Evolutionary conservation across 148 eudicot genomes (phyloP).

Genomic region (Rhododendron mucronatum): DNA sequence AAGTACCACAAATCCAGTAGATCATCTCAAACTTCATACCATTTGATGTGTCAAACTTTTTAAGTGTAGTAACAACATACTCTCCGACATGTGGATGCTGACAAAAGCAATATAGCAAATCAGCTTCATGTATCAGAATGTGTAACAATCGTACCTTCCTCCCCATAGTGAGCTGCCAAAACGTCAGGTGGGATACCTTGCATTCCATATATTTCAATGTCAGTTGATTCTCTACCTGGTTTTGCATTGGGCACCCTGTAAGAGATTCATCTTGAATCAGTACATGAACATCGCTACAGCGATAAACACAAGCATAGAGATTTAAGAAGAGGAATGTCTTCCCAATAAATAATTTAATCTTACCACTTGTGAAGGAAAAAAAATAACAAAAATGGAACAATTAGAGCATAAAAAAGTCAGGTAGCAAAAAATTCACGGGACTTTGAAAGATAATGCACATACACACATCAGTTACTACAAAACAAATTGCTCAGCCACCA

Average conservation of each 20-base stretch:
- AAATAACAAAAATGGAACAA: not conserved
- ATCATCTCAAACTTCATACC: not conserved
- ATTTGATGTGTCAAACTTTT: not conserved
- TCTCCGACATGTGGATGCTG: not conserved
- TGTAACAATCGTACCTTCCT: constrained; percentile 39
- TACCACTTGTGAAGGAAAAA: not conserved
- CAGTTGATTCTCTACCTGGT: constrained; percentile 82
- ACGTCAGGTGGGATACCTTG: constrained; percentile 86
- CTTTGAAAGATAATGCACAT: not conserved
- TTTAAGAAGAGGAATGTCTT: not conserved
- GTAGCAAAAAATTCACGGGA: not conserved
- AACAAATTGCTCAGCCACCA: not conserved
- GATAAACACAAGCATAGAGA: not conserved
- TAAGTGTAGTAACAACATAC: not conserved
- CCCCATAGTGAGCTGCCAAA: constrained; percentile 85
- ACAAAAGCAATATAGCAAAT: not conserved
- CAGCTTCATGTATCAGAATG: not conserved
- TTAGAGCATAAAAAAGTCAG: not conserved
- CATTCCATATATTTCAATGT: constrained; percentile 96
- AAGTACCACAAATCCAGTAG: not conserved
- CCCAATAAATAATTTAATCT: not conserved
- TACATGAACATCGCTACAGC: not conserved
- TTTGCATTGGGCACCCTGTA: constrained; percentile 97
- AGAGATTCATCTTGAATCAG: constrained; percentile 7
- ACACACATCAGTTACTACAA: not conserved